Conservation (phyloP, 2,329 filamentous ascomycete genomes). For the Fusarium equiseti region DNA sequence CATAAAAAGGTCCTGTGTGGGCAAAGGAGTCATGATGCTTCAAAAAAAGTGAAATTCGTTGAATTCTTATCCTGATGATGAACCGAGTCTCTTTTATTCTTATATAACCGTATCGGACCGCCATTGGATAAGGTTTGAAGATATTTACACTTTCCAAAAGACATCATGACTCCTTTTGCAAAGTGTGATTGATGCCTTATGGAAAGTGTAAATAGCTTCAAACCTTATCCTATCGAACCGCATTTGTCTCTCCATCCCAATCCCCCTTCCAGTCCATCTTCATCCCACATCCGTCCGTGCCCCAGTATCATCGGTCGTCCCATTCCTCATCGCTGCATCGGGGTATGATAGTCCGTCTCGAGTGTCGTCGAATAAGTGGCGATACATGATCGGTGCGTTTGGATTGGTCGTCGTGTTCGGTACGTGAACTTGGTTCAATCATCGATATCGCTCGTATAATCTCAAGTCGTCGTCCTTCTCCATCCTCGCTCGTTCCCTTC, state of each 20-base stretch:
- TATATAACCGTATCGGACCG: neutral
- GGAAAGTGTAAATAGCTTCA: too few species aligned
- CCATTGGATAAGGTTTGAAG: too few species aligned
- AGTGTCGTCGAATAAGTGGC: rapidly evolving
- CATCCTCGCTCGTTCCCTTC: neutral
- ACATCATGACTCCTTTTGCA: too few species aligned
- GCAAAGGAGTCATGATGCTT: neutral
- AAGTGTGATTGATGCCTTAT: too few species aligned
- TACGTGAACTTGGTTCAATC: neutral
- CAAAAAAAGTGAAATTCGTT: neutral
- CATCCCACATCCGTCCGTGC: neutral
- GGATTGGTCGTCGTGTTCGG: neutral
- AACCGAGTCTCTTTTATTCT: neutral
- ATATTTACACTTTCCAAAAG: too few species aligned
- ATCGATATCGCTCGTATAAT: neutral
- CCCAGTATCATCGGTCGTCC: neutral
- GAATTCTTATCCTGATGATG: neutral
- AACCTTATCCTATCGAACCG: too few species aligned
- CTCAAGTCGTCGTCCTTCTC: neutral
- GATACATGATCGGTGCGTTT: neutral
- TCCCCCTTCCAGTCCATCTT: neutral
- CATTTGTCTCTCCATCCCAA: neutral
- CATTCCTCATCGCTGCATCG: neutral
- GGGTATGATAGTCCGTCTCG: neutral
- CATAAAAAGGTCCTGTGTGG: neutral